These are phyloP conservation scores for Adiantum capillusveneris DNA, from an alignment of 75 land plant genomes.

Conservation along the genomic window DNA sequence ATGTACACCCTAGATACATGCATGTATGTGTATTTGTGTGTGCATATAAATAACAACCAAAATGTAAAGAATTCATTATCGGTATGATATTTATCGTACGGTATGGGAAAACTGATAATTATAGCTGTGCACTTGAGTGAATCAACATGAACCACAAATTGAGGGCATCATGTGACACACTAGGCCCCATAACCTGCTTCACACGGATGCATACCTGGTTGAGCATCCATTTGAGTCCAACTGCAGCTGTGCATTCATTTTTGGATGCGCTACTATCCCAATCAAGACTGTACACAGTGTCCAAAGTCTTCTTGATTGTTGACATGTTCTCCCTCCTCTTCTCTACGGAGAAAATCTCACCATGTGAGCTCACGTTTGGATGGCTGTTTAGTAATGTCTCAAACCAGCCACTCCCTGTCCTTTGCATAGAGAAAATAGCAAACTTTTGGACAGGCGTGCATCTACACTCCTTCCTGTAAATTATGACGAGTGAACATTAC, in stretches of 20 bases:
- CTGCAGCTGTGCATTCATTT: constrained; percentile 76
- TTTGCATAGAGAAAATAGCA: constrained; percentile 78
- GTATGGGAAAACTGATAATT: too few species aligned
- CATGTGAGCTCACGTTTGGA: constrained; percentile 70
- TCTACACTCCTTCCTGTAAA: constrained; percentile 55
- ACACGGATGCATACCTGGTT: constrained; percentile 90
- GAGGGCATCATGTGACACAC: too few species aligned
- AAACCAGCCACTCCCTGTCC: constrained; percentile 94
- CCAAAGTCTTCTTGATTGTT: constrained; percentile 39
- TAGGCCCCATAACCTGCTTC: too few species aligned
- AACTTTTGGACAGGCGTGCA: constrained; percentile 74
- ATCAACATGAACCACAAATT: too few species aligned
- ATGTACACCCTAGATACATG: too few species aligned
- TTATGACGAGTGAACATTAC: not conserved
- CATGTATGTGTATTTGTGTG: too few species aligned
- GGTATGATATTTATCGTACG: too few species aligned
- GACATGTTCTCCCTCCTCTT: constrained; percentile 44
- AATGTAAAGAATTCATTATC: too few species aligned
- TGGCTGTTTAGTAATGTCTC: constrained; percentile 79
- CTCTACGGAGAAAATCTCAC: constrained; percentile 53
- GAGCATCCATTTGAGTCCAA: constrained; percentile 92
- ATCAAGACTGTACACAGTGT: constrained; percentile 64
- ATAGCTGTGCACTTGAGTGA: too few species aligned
- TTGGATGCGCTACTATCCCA: constrained; percentile 75
- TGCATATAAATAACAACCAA: too few species aligned